Percentiles rank a stretch among this genome's conserved stretches.
Conservation (phyloP, 163 green algal species). For the Smithsoniella earleae region DNA sequence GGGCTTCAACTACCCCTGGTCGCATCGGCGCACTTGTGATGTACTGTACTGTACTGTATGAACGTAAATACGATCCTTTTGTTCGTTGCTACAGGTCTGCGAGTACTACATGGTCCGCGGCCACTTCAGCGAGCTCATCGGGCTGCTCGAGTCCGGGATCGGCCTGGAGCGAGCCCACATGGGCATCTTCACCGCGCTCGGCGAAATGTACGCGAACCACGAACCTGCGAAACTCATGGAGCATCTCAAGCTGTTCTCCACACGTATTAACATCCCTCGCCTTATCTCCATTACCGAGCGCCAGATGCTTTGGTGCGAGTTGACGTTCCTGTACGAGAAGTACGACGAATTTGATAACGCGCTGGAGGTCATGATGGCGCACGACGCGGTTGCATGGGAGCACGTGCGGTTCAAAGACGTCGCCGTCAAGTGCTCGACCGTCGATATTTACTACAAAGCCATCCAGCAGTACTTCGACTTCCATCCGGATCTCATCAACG, state of each 20-base stretch:
- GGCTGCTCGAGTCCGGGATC: slow-evolving; percentile 91
- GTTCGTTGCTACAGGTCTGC: slow-evolving; percentile 42
- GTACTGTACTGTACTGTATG: no score
- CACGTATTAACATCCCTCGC: slow-evolving; percentile 93
- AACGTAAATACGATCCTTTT: no score
- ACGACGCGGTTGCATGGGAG: slow-evolving; percentile 90
- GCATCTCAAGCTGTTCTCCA: slow-evolving; percentile 97
- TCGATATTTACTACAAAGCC: slow-evolving; percentile 86
- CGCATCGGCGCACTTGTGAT: no score
- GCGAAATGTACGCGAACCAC: slow-evolving; percentile 82
- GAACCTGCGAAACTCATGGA: slow-evolving; percentile 91
- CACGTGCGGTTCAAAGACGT: slow-evolving; percentile 95
- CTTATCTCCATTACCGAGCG: slow-evolving; percentile 78
- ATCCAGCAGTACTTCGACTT: slow-evolving; percentile 89
- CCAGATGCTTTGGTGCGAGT: slow-evolving; percentile 85
- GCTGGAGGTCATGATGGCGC: slow-evolving; percentile 80
- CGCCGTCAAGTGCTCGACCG: slow-evolving; percentile 76
- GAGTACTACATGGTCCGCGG: slow-evolving; percentile 89
- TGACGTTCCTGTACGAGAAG: slow-evolving; percentile 84
- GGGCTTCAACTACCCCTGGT: no score
- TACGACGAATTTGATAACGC: slow-evolving; percentile 99
- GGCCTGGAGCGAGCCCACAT: slow-evolving; percentile 97
- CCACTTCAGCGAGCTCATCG: slow-evolving; percentile 87
- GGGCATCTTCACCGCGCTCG: slow-evolving; percentile 97
- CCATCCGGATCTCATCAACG: slow-evolving; percentile 85